A percentile compares a stretch with the other conserved stretches of the same genome.
Conservation (phyloP, 306 rosid genomes). For the Quercus suber region DNA sequence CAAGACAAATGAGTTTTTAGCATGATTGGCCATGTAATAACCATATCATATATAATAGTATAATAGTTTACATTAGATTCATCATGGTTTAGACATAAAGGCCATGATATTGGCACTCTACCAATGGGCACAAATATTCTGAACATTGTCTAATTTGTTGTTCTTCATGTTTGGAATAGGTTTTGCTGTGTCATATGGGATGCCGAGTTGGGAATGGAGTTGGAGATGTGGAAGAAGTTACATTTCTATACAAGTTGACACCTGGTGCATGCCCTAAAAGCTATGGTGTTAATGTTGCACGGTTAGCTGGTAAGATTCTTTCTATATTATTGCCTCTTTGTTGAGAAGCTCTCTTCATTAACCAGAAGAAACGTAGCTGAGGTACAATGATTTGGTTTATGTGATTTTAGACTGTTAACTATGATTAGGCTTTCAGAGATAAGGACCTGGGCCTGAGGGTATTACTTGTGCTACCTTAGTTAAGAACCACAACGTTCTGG, state of each 20-base stretch:
- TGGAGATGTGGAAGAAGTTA: slow-evolving; percentile 80
- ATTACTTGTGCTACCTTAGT: not conserved
- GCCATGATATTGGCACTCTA: not conserved
- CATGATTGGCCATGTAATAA: not conserved
- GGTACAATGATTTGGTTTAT: not conserved
- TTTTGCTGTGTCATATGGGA: slow-evolving; percentile 85
- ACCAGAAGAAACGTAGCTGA: not conserved
- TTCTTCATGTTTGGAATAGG: slow-evolving; percentile 46
- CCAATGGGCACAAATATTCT: not conserved
- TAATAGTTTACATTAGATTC: not conserved
- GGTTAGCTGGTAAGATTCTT: slow-evolving; percentile 70
- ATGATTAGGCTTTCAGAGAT: not conserved
- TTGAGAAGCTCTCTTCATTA: not conserved
- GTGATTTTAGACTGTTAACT: not conserved
- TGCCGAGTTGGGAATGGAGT: slow-evolving; percentile 80
- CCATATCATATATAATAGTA: not conserved
- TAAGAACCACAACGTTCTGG: not conserved
- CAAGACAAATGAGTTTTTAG: no score
- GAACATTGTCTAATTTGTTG: slow-evolving; percentile 15
- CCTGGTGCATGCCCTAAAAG: slow-evolving; percentile 95
- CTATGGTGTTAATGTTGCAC: slow-evolving; percentile 94
- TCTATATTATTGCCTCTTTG: not conserved
- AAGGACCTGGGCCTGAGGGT: not conserved
- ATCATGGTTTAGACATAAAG: not conserved
- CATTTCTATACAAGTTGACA: slow-evolving; percentile 84